Conservation (phyloP, 257 asterid species). For the Plantago major region DNA sequence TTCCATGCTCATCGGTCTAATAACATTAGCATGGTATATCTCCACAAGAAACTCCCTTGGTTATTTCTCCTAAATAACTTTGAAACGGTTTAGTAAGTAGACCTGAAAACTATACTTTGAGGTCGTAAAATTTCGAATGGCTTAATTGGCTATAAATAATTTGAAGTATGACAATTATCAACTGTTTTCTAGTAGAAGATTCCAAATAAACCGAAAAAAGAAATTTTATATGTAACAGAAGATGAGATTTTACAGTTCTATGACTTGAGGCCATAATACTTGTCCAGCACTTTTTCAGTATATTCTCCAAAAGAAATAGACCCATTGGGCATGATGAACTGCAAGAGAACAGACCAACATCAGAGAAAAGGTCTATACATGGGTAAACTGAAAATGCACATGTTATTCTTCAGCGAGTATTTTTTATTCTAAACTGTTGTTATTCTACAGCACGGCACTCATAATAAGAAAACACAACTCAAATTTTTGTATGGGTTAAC, state of each 20-base stretch:
- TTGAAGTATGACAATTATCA: no score
- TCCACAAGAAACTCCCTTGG: no score
- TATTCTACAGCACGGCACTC: not conserved
- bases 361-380: not conserved
- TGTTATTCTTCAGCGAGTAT: not conserved
- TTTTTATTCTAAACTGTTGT: not conserved
- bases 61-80: no score
- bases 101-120: no score
- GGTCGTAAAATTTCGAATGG: no score
- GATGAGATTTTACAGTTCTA: constrained; percentile 8
- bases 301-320: constrained; percentile 86
- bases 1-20: no score
- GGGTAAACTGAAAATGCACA: not conserved
- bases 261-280: constrained; percentile 62
- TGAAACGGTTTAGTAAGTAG: no score
- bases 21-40: no score
- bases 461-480: not conserved
- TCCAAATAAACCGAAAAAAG: not conserved
- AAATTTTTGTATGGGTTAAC: not conserved
- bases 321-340: constrained; percentile 51
- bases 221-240: not conserved
- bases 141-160: no score
- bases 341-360: constrained; percentile 12
- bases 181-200: no score
- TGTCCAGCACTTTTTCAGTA: constrained; percentile 79